A percentile compares a stretch with the other conserved stretches of the same genome.
phyloP scores from a whole-genome alignment of 225 moss, liverwort and hornwort genomes.

The Anthoceros angustus region DNA sequence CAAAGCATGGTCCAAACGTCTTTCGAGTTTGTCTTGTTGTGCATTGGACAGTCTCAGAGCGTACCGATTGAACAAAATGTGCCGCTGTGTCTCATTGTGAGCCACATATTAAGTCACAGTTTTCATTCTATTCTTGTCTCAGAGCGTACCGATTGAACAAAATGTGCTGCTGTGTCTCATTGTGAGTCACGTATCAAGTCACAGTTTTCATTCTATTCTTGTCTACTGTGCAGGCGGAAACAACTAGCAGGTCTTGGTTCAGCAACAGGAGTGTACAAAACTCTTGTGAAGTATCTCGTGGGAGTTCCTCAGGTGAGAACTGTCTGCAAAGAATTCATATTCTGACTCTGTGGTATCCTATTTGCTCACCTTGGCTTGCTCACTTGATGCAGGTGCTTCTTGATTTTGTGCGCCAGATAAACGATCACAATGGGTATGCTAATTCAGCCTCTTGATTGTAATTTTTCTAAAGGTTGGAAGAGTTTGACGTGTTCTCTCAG shows the following conservation, averaged over 20 bases:
- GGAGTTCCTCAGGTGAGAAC: slow-evolving; percentile 68
- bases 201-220: neutral
- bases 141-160: neutral
- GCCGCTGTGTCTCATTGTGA: no score
- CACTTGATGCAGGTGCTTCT: slow-evolving; percentile 42
- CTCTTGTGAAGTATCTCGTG: slow-evolving; percentile 80
- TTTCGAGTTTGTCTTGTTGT: no score
- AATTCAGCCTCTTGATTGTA: neutral
- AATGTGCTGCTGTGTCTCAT: no score
- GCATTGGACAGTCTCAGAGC: no score
- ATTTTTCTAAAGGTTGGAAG: no score
- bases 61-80: no score
- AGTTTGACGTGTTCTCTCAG: neutral
- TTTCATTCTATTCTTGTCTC: neutral
- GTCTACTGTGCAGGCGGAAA: slow-evolving; percentile 39
- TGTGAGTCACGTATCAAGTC: neutral
- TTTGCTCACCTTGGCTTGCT: neutral
- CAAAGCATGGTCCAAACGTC: no score
- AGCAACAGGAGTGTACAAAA: slow-evolving; percentile 65
- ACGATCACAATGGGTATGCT: slow-evolving; percentile 81
- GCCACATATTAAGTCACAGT: neutral
- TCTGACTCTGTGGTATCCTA: slow-evolving; percentile 1
- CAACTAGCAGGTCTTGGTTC: slow-evolving; percentile 86
- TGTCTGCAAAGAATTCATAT: neutral
- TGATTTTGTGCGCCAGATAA: slow-evolving; percentile 93